phyloP scores from a whole-genome alignment of 495 filamentous ascomycete genomes.

The Xylaria grammica region DNA sequence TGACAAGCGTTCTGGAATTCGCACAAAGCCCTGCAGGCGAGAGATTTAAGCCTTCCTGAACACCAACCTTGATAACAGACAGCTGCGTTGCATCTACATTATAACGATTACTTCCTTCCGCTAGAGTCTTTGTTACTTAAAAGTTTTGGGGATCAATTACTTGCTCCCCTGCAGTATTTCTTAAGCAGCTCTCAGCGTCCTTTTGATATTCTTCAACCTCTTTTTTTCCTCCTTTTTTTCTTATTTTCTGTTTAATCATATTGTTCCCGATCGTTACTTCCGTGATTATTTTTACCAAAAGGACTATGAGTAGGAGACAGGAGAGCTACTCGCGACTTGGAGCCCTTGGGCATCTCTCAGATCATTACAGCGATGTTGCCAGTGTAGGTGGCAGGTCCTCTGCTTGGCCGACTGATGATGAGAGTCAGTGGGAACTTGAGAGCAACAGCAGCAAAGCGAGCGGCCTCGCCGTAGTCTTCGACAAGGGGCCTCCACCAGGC shows the following conservation, averaged over 20 bases:
- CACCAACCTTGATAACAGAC: neutral
- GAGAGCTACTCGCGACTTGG: constrained; percentile 15
- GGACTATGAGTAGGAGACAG: neutral
- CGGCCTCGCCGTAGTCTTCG: constrained; percentile 5
- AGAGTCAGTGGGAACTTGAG: constrained; percentile 2
- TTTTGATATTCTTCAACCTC: too few species aligned
- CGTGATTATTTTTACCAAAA: neutral
- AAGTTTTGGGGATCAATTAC: too few species aligned
- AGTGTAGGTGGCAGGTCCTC: neutral
- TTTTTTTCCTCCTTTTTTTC: neutral
- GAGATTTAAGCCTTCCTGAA: too few species aligned
- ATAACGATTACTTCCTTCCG: neutral
- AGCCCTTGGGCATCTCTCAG: constrained; percentile 20
- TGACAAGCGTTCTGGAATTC: neutral
- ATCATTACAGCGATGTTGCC: constrained; percentile 11
- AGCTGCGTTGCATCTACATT: neutral
- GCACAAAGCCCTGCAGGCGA: neutral
- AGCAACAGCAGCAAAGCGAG: constrained; percentile 1
- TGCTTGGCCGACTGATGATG: neutral
- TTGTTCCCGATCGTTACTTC: too few species aligned
- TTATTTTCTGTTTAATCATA: too few species aligned
- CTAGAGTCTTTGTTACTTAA: neutral
- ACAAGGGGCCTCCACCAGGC: constrained; percentile 16
- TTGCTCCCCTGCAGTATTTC: too few species aligned
- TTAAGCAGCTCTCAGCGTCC: too few species aligned